A percentile compares a stretch with the other conserved stretches of the same genome.
phyloP scores from a whole-genome alignment of 805 yeast species.

The Candida montana region DNA sequence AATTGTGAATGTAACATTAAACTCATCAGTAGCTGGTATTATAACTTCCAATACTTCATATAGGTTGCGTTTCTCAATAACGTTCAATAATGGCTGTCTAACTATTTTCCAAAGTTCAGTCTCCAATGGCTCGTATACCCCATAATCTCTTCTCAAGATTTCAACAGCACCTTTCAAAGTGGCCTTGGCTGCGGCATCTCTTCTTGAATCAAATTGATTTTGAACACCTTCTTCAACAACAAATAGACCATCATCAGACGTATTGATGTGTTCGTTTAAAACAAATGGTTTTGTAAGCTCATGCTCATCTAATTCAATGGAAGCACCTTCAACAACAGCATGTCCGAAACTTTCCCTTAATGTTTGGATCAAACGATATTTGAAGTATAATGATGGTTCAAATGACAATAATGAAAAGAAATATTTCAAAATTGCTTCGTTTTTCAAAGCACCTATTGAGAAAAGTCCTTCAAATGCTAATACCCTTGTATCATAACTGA shows the following conservation, averaged over 20 bases:
- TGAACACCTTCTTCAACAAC: slow-evolving; percentile 51
- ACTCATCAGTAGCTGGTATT: slow-evolving; percentile 53
- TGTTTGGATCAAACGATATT: slow-evolving; percentile 40
- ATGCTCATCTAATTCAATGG: slow-evolving; percentile 56
- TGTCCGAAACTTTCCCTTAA: slow-evolving; percentile 53
- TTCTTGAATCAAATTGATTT: slow-evolving; percentile 43
- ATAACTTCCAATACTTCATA: slow-evolving; percentile 64
- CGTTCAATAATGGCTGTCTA: slow-evolving; percentile 53
- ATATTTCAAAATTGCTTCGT: slow-evolving; percentile 53
- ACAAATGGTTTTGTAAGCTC: slow-evolving; percentile 37
- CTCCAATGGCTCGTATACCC: slow-evolving; percentile 50
- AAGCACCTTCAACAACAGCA: slow-evolving; percentile 61
- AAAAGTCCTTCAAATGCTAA: slow-evolving; percentile 69
- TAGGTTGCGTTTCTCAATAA: slow-evolving; percentile 55
- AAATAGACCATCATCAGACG: slow-evolving; percentile 34
- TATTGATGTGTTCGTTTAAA: slow-evolving; percentile 4
- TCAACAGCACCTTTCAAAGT: slow-evolving; percentile 63
- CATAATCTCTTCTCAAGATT: slow-evolving; percentile 53
- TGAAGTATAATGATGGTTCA: slow-evolving; percentile 50
- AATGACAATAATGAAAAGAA: slow-evolving; percentile 52
- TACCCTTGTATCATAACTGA: slow-evolving; percentile 48
- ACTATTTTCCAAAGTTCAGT: slow-evolving; percentile 63
- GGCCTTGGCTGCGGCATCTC: slow-evolving; percentile 61
- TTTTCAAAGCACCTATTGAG: slow-evolving; percentile 71
- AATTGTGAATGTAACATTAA: slow-evolving; percentile 54